Percentiles rank a stretch among this genome's conserved stretches.
phyloP scores from a whole-genome alignment of 768 basidiomycete species.

The Mycena pura region DNA sequence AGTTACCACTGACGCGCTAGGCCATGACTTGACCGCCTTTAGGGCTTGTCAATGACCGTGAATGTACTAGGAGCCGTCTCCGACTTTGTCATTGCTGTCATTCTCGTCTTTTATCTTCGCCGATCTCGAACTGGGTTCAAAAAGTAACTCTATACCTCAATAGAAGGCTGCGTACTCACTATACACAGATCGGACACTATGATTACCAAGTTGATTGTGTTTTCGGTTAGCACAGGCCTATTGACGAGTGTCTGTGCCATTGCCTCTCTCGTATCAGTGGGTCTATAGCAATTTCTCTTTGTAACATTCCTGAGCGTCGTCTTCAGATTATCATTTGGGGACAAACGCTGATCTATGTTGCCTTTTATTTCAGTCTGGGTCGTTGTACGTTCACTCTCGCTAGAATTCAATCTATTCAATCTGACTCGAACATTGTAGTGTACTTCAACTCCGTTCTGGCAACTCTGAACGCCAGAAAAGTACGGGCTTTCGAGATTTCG shows the following conservation, averaged over 20 bases:
- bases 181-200: conserved; percentile 49
- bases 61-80: conserved; percentile 57
- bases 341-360: conserved; percentile 60
- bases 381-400: conserved; percentile 43
- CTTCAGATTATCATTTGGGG: conserved; percentile 53
- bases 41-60: conserved; percentile 63
- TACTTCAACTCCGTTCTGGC: conserved; percentile 63
- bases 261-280: conserved; percentile 48
- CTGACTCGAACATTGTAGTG: conserved; percentile 37
- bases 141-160: conserved; percentile 40
- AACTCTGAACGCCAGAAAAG: conserved; percentile 54
- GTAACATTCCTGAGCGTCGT: neutral
- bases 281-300: conserved; percentile 15
- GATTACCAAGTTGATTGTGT: conserved; percentile 50
- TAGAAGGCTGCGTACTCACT: too few species aligned
- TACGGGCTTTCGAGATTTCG: neutral
- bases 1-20: neutral
- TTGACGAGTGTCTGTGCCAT: conserved; percentile 51
- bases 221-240: conserved; percentile 49
- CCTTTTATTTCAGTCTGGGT: conserved; percentile 64
- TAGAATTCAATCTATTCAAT: neutral
- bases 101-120: conserved; percentile 56
- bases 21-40: too few species aligned
- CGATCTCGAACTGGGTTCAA: conserved; percentile 61
- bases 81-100: conserved; percentile 57